Evolutionary conservation across 1,139 yeast species (phyloP).

Genomic region (Arxiozyma slooffiae): DNA sequence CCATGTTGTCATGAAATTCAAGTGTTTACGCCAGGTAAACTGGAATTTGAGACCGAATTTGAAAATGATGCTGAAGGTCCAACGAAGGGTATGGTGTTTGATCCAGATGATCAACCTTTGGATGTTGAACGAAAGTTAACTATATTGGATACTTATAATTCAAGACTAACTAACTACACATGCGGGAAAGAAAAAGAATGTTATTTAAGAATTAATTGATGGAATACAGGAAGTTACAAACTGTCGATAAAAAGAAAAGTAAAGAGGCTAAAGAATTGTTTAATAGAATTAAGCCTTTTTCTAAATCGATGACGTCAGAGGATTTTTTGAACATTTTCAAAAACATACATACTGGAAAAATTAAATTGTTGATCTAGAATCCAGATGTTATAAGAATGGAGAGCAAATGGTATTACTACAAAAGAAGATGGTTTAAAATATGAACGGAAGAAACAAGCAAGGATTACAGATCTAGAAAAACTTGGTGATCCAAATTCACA

Average conservation of each 20-base stretch:
- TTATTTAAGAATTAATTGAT: conserved; percentile 66
- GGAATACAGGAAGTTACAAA: conserved; percentile 60
- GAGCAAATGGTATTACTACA: conserved; percentile 78
- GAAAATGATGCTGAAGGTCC: conserved; percentile 95
- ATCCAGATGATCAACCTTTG: conserved; percentile 78
- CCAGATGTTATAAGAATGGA: conserved; percentile 86
- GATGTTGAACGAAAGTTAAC: conserved; percentile 86
- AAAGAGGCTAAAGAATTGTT: conserved; percentile 83
- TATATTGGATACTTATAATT: conserved; percentile 78
- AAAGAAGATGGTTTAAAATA: conserved; percentile 75
- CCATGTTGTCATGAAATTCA: conserved; percentile 96
- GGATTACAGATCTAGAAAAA: conserved; percentile 51
- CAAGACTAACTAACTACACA: conserved; percentile 75
- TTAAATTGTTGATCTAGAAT: conserved; percentile 71
- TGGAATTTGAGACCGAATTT: conserved; percentile 91
- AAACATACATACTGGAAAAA: conserved; percentile 68
- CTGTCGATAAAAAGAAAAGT: conserved; percentile 60
- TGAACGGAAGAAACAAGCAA: conserved; percentile 73
- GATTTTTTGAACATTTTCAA: conserved; percentile 71
- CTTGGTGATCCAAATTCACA: conserved; percentile 34
- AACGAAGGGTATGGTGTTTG: conserved; percentile 90
- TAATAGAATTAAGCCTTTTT: conserved; percentile 68
- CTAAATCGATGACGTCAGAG: conserved; percentile 65
- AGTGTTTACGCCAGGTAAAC: conserved; percentile 97
- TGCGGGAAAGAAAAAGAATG: conserved; percentile 82